Evolutionary conservation across 352 stramenopile genomes (phyloP).

Genomic region (Globisporangium nagaii): DNA sequence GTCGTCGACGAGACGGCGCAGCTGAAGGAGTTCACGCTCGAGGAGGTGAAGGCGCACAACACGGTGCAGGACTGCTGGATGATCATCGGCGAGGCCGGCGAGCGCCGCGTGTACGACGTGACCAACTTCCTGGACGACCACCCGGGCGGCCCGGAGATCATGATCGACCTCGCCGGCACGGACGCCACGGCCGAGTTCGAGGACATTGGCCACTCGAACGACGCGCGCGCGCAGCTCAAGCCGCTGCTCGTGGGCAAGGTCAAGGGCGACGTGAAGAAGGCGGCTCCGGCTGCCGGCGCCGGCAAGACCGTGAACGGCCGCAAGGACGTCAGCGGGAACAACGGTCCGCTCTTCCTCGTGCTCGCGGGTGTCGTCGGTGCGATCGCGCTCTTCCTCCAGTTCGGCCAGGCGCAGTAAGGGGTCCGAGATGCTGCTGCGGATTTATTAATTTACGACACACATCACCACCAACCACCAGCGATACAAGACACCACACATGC

Average conservation of each 20-base stretch:
- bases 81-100: conserved; percentile 63
- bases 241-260: conserved; percentile 92
- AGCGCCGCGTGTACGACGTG: conserved; percentile 96
- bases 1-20: background rate
- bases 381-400: conserved; percentile 62
- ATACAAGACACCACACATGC: background rate
- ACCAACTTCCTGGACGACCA: conserved; percentile 98
- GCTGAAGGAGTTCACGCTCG: conserved; percentile 87
- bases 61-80: conserved; percentile 83
- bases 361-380: conserved; percentile 41
- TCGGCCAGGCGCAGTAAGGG: conserved; percentile 16
- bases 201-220: conserved; percentile 97
- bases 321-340: conserved; percentile 57
- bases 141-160: conserved; percentile 97
- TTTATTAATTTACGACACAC: conserved; percentile 8
- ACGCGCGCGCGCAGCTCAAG: conserved; percentile 91
- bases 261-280: conserved; percentile 60
- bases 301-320: conserved; percentile 35
- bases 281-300: conserved; percentile 11
- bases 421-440: background rate
- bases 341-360: conserved; percentile 45
- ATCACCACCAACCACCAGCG: background rate
- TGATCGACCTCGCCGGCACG: conserved; percentile 92
- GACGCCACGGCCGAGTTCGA: conserved; percentile 94
- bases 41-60: conserved; percentile 90